phyloP scores from a whole-genome alignment of 192 early-diverging fungal species.

The Coemansia pectinata region DNA sequence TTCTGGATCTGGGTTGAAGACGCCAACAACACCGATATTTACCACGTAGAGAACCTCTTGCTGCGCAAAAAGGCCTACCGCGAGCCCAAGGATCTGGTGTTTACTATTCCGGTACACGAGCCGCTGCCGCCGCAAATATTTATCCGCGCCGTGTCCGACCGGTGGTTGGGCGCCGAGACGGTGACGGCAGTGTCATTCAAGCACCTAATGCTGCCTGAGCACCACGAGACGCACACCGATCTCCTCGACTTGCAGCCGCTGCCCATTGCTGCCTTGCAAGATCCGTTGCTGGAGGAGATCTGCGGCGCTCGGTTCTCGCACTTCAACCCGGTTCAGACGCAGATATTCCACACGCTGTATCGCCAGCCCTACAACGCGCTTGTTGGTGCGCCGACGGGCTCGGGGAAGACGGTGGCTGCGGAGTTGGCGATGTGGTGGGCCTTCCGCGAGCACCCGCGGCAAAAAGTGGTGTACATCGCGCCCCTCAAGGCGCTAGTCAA shows the following conservation, averaged over 20 bases:
- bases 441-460: slow-evolving; percentile 75
- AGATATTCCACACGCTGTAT: slow-evolving; percentile 98
- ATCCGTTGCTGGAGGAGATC: slow-evolving; percentile 82
- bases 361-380: slow-evolving; percentile 80
- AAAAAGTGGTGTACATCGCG: slow-evolving; percentile 96
- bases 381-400: slow-evolving; percentile 96
- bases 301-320: slow-evolving; percentile 84
- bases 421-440: slow-evolving; percentile 95
- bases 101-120: slow-evolving; percentile 92
- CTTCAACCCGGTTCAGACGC: slow-evolving; percentile 99
- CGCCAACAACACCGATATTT: slow-evolving; percentile 80
- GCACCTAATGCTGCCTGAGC: slow-evolving; percentile 86
- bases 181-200: slow-evolving; percentile 86
- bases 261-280: slow-evolving; percentile 79
- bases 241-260: slow-evolving; percentile 91
- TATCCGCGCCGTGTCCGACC: slow-evolving; percentile 91
- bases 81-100: slow-evolving; percentile 70
- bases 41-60: slow-evolving; percentile 91
- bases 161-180: slow-evolving; percentile 91
- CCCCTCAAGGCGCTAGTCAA: slow-evolving; percentile 97
- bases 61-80: slow-evolving; percentile 68
- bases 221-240: slow-evolving; percentile 86
- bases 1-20: slow-evolving; percentile 99
- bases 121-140: slow-evolving; percentile 89
- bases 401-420: slow-evolving; percentile 96